Conservation (phyloP, 106 monocot species). For the Dendrobium huoshanense region DNA sequence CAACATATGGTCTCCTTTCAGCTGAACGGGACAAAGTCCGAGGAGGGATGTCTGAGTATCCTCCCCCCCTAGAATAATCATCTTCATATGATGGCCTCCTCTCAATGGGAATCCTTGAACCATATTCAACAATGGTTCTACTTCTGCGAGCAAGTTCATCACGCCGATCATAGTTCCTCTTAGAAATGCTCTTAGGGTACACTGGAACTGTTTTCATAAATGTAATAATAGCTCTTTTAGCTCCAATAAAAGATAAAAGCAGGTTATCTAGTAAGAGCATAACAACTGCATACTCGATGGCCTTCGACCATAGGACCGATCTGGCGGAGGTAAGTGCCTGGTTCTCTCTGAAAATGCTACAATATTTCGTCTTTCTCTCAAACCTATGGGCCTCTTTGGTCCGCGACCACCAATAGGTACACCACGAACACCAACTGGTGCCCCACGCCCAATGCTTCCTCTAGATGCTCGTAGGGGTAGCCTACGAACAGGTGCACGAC, state of each 20-base stretch:
- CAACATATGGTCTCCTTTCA: conserved; percentile 52
- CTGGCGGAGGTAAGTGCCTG: conserved; percentile 64
- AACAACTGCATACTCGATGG: conserved; percentile 29
- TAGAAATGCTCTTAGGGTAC: conserved; percentile 61
- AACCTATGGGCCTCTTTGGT: conserved; percentile 31
- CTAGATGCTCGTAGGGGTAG: conserved; percentile 20
- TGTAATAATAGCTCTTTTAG: background rate
- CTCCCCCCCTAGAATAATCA: conserved; percentile 58
- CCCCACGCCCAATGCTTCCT: conserved; percentile 14
- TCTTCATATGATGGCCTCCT: conserved; percentile 60
- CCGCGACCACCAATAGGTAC: conserved; percentile 23
- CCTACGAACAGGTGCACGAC: conserved; percentile 37
- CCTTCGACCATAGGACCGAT: conserved; percentile 65
- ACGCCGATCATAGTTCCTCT: conserved; percentile 51
- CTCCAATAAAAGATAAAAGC: background rate
- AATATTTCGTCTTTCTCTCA: conserved; percentile 53
- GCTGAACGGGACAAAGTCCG: conserved; percentile 37
- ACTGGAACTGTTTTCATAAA: conserved; percentile 28
- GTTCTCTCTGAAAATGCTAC: conserved; percentile 41
- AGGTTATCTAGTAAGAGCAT: background rate
- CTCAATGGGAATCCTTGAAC: conserved; percentile 40
- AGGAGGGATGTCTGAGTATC: conserved; percentile 56
- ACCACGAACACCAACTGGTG: conserved; percentile 24
- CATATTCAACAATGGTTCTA: conserved; percentile 56
- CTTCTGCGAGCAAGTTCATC: conserved; percentile 43